phyloP scores from a whole-genome alignment of 108 stramenopile species.

The Conticribra guillardii region DNA sequence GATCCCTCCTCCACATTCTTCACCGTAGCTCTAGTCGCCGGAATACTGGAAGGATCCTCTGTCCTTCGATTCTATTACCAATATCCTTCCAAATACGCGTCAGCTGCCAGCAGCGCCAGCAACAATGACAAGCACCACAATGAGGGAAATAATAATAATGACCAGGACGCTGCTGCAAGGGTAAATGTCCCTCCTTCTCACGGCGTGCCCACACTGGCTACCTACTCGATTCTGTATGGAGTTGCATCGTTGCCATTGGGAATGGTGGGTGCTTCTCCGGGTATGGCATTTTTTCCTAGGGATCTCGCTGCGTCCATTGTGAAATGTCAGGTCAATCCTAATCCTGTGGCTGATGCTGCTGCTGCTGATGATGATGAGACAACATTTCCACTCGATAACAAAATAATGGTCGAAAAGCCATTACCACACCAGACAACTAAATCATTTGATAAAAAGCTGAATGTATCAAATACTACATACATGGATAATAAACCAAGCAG shows the following conservation, averaged over 20 bases:
- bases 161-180: conserved; percentile 32
- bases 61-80: conserved; percentile 20
- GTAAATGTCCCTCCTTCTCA: conserved; percentile 4
- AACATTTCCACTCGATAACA: too few species aligned
- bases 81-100: background rate
- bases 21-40: conserved; percentile 20
- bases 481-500: too few species aligned
- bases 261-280: conserved; percentile 31
- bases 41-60: conserved; percentile 31
- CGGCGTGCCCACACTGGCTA: conserved; percentile 40
- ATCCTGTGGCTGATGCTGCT: too few species aligned
- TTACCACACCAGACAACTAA: background rate
- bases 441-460: background rate
- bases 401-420: background rate
- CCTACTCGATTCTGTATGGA: conserved; percentile 32
- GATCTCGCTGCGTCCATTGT: too few species aligned
- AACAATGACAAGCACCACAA: background rate
- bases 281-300: conserved; percentile 17
- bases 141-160: conserved; percentile 20
- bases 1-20: conserved; percentile 23
- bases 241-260: conserved; percentile 18
- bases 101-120: background rate
- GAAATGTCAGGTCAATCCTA: too few species aligned
- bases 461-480: background rate
- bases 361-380: too few species aligned